Conservation (phyloP, 768 basidiomycete genomes). For the Tulasnella sp. region DNA sequence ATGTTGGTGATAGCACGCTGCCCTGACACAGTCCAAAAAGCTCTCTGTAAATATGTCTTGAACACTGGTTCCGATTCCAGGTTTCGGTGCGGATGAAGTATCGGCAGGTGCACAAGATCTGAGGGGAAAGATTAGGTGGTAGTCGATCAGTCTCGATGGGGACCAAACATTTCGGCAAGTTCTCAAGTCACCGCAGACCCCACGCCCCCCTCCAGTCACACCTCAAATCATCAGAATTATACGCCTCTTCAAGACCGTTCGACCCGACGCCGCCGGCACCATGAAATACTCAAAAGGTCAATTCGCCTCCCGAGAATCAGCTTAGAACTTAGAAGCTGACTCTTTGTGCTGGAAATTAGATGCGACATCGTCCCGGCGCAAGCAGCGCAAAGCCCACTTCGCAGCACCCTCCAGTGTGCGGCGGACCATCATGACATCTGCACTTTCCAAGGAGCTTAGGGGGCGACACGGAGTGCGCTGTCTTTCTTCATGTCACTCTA, state of each 20-base stretch:
- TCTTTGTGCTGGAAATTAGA: constrained; percentile 37
- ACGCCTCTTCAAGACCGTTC: not conserved
- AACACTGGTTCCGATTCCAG: too few species aligned
- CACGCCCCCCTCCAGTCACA: too few species aligned
- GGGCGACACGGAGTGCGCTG: constrained; percentile 75
- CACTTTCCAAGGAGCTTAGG: constrained; percentile 90
- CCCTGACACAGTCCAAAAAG: too few species aligned
- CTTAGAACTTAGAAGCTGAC: not conserved
- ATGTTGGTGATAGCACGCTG: too few species aligned
- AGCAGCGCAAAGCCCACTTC: constrained; percentile 98
- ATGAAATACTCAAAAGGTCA: constrained; percentile 12
- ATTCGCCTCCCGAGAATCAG: not conserved
- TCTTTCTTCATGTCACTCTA: too few species aligned
- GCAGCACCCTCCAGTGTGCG: constrained; percentile 87
- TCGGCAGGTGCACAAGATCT: too few species aligned
- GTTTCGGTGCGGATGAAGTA: too few species aligned
- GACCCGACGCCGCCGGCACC: not conserved
- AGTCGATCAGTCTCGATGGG: too few species aligned
- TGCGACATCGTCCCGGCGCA: constrained; percentile 88
- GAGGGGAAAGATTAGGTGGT: too few species aligned
- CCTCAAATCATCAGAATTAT: constrained; percentile 2
- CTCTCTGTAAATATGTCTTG: too few species aligned
- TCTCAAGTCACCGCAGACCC: too few species aligned
- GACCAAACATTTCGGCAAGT: too few species aligned
- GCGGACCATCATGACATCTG: constrained; percentile 95